Conservation (phyloP, 2,329 filamentous ascomycete species). For the Diplodia intermedia region DNA sequence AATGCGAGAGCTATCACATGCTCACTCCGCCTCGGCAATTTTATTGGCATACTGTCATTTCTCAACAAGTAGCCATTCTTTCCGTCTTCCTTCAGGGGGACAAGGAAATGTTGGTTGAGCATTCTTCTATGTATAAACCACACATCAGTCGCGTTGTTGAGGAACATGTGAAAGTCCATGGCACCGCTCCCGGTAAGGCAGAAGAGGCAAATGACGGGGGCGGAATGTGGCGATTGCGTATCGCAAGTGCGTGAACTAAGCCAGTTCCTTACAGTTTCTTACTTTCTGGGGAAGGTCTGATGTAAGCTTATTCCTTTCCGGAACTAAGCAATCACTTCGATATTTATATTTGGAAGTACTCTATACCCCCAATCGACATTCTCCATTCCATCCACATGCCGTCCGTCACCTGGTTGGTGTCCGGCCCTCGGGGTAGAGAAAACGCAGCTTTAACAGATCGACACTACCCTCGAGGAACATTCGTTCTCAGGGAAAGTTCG, state of each 20-base stretch:
- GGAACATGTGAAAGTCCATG: too few species aligned
- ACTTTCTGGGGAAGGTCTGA: not conserved
- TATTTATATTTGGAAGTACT: not conserved
- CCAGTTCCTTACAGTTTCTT: not conserved
- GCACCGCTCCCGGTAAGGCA: too few species aligned
- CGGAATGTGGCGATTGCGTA: not conserved
- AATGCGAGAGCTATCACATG: too few species aligned
- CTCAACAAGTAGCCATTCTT: too few species aligned
- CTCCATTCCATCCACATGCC: not conserved
- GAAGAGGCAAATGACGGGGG: not conserved
- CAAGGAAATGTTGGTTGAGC: too few species aligned
- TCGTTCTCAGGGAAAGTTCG: not conserved
- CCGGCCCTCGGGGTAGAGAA: not conserved
- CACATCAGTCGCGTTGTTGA: too few species aligned
- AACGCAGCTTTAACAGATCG: not conserved
- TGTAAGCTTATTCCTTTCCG: not conserved
- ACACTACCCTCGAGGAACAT: not conserved
- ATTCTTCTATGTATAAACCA: too few species aligned
- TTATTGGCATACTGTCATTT: too few species aligned
- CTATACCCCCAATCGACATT: not conserved
- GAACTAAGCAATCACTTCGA: not conserved
- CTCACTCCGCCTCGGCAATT: too few species aligned
- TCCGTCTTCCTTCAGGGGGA: too few species aligned
- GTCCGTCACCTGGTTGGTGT: not conserved
- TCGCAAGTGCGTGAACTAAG: not conserved